phyloP scores from a whole-genome alignment of 2,329 filamentous ascomycete species.

The Penicillium sp. region DNA sequence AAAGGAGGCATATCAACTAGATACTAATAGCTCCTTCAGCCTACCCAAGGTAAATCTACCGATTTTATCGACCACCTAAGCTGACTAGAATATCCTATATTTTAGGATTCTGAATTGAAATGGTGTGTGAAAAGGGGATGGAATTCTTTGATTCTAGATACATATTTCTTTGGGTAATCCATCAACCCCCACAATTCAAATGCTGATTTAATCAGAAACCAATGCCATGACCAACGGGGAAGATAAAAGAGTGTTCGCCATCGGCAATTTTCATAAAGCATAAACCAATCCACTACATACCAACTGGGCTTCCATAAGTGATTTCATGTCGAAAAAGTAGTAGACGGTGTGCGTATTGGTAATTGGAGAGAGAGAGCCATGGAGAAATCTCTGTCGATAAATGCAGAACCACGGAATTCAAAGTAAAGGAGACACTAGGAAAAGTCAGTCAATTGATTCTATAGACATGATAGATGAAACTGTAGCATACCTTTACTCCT shows the following conservation, averaged over 20 bases:
- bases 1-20: background rate
- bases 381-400: background rate
- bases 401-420: background rate
- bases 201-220: background rate
- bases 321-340: background rate
- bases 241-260: constrained; percentile 21
- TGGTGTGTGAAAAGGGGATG: background rate
- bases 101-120: background rate
- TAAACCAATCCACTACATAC: background rate
- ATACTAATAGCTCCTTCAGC: too few species aligned
- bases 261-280: constrained; percentile 1
- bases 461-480: background rate
- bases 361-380: background rate
- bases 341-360: background rate
- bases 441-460: background rate
- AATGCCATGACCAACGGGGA: constrained; percentile 10
- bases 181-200: background rate
- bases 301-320: background rate
- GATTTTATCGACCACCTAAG: too few species aligned
- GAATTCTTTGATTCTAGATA: background rate
- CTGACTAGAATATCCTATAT: too few species aligned
- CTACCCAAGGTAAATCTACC: background rate
- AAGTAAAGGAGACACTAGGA: background rate
- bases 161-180: background rate
- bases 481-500: constrained; percentile 26